phyloP scores from a whole-genome alignment of 164 flowering plant genomes.

The Liquidambar formosana region DNA sequence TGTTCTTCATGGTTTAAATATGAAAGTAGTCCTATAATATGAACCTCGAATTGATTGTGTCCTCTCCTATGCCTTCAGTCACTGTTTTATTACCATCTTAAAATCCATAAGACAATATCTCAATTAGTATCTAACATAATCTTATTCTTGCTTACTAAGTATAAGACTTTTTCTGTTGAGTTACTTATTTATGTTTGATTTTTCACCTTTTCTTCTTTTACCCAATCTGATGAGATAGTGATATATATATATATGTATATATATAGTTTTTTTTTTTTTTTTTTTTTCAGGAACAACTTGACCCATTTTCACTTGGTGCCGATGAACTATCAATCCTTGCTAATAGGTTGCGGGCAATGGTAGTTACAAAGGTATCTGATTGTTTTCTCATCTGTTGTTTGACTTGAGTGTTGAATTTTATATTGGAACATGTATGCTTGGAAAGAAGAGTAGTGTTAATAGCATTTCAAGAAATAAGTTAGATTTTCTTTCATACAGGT shows the following conservation, averaged over 20 bases:
- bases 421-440: too few relatives aligned
- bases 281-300: slow-evolving; percentile 68
- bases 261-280: too few relatives aligned
- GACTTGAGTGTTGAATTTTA: too few relatives aligned
- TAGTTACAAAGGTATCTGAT: slow-evolving; percentile 74
- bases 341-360: slow-evolving; percentile 76
- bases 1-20: too few relatives aligned
- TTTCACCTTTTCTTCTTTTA: not conserved
- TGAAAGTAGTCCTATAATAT: too few relatives aligned
- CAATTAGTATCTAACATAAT: too few relatives aligned
- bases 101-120: too few relatives aligned
- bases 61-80: too few relatives aligned
- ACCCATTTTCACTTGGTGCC: slow-evolving; percentile 96
- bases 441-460: not conserved
- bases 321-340: slow-evolving; percentile 83
- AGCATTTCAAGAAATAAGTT: not conserved
- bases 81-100: too few relatives aligned
- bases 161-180: not conserved
- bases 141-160: not conserved
- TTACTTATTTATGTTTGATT: not conserved
- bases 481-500: slow-evolving; percentile 48
- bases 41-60: too few relatives aligned
- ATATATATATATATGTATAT: too few relatives aligned
- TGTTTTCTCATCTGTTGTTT: not conserved
- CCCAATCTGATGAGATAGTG: not conserved